Conservation (phyloP, 1,284 basidiomycete species). For the Fomitiporia mediterranea region DNA sequence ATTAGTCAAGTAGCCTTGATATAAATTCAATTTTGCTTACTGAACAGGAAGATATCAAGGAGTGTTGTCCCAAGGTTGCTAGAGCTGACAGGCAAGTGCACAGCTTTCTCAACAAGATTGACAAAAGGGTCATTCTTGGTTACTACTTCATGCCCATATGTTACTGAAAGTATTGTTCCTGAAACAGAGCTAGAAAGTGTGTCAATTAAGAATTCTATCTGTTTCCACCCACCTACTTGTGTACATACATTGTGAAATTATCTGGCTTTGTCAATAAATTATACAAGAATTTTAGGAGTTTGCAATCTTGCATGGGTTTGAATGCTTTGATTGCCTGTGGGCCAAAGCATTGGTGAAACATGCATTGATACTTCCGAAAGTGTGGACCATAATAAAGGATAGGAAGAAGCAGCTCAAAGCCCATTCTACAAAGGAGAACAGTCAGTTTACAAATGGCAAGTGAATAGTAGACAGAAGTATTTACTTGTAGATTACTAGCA, state of each 20-base stretch:
- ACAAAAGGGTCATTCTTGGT: constrained; percentile 2
- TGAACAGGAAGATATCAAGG: constrained; percentile 11
- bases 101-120: constrained; percentile 2
- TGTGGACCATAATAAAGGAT: constrained; percentile 27
- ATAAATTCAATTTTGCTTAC: constrained; percentile 6
- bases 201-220: too few species aligned
- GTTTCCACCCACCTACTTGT: constrained; percentile 28
- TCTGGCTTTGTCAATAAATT: constrained; percentile 26
- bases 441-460: too few species aligned
- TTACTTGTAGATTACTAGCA: too few species aligned
- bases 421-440: constrained; percentile 22
- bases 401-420: constrained; percentile 25
- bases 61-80: constrained; percentile 4
- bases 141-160: constrained; percentile 14
- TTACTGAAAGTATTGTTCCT: neutral
- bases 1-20: neutral
- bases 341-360: constrained; percentile 29
- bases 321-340: constrained; percentile 24
- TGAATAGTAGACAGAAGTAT: too few species aligned
- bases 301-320: constrained; percentile 24
- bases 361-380: constrained; percentile 30
- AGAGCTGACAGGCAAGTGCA: too few species aligned
- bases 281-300: constrained; percentile 26
- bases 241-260: constrained; percentile 22
- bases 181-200: constrained; percentile 6